A percentile compares a stretch with the other conserved stretches of the same genome.
phyloP scores from a whole-genome alignment of 495 filamentous ascomycete genomes.

The Penicillium pancosmium region DNA sequence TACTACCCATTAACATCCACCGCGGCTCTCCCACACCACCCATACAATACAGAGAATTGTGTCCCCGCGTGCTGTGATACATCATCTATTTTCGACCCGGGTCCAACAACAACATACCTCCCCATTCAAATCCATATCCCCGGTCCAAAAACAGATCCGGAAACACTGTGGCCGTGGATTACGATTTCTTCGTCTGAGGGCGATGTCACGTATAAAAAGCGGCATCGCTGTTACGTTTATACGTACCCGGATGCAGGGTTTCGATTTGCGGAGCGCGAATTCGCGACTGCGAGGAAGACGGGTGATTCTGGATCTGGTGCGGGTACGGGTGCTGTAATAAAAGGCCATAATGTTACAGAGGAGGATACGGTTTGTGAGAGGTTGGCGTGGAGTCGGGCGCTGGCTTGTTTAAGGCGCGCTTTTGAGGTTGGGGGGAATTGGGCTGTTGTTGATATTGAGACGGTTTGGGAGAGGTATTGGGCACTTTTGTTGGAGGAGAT shows the following conservation, averaged over 20 bases:
- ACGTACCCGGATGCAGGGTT: conserved; percentile 47
- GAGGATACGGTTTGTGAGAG: conserved; percentile 36
- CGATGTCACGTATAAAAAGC: conserved; percentile 38
- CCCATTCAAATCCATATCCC: conserved; percentile 56
- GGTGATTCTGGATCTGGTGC: not conserved
- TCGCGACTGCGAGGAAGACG: conserved; percentile 28
- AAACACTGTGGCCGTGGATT: conserved; percentile 33
- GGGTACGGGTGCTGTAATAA: not conserved
- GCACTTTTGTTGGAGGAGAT: conserved; percentile 18
- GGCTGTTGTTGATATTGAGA: conserved; percentile 60
- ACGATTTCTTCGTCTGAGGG: conserved; percentile 20
- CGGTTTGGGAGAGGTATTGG: conserved; percentile 60
- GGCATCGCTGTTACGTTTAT: conserved; percentile 49
- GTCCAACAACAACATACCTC: conserved; percentile 39
- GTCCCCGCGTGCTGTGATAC: conserved; percentile 33
- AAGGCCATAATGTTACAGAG: not conserved
- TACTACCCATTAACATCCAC: conserved; percentile 55
- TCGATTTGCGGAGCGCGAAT: conserved; percentile 55
- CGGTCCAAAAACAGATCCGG: conserved; percentile 49
- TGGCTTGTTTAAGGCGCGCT: conserved; percentile 53
- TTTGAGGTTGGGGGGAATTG: conserved; percentile 51
- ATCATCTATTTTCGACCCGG: conserved; percentile 38
- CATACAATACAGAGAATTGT: conserved; percentile 6
- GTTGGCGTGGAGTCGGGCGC: conserved; percentile 57
- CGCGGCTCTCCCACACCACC: not conserved